phyloP scores from a whole-genome alignment of 202 grass and related monocot genomes.

The Saccharum hybrid region DNA sequence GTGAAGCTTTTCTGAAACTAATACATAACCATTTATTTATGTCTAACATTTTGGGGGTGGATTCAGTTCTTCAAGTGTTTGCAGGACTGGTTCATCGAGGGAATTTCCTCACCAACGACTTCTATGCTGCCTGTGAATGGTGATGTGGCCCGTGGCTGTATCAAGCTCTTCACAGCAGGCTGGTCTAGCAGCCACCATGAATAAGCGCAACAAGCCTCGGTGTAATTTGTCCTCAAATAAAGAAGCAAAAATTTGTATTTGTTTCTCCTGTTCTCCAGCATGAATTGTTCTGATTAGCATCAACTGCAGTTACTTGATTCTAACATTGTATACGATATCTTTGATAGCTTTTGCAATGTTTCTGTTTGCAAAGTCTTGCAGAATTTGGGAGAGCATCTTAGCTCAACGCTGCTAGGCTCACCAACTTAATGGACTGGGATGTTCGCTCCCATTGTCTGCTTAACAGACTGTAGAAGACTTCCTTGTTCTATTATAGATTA shows the following conservation, averaged over 20 bases:
- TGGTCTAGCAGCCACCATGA: neutral
- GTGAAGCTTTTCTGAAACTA: conserved; percentile 27
- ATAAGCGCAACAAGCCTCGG: conserved; percentile 45
- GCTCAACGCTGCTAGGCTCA: too few species aligned
- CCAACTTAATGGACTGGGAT: neutral
- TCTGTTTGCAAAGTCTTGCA: neutral
- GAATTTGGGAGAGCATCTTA: neutral
- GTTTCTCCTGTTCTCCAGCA: conserved; percentile 32
- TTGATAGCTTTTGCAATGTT: neutral
- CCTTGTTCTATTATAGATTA: neutral
- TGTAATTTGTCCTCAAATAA: conserved; percentile 50
- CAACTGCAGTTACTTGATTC: neutral
- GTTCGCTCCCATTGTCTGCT: neutral
- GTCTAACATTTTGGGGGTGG: neutral
- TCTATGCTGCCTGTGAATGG: neutral
- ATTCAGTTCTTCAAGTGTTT: neutral
- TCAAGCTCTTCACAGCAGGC: conserved; percentile 20
- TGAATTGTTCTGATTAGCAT: neutral
- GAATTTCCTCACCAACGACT: neutral
- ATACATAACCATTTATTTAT: conserved; percentile 13
- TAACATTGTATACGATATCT: neutral
- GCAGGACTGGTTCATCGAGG: conserved; percentile 1
- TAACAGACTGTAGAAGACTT: neutral
- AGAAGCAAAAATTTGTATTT: conserved; percentile 10
- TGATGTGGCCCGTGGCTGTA: neutral